Base-by-base conservation (phyloP, 495 filamentous ascomycete genomes). In the Aspergillus wentii region DNA sequence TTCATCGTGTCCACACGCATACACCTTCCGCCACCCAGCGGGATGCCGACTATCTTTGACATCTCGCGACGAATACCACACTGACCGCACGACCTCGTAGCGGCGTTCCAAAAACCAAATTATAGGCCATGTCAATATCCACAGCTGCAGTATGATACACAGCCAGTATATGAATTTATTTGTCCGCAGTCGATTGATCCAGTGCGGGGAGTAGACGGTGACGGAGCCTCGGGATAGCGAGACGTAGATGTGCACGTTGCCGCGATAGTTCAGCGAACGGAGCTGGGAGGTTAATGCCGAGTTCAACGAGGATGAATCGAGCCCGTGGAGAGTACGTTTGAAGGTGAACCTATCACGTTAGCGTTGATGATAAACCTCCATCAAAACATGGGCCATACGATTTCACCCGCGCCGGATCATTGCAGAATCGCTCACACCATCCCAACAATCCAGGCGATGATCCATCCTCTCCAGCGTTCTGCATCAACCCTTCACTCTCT, bases 161-260 rank as follows among this genome's bases (percentile, higher is more conserved):
- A 27, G 11, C 56, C 57, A 71, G 45, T 53, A 68, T 3, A 66
- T 47, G 32, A 44, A 62, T n/a, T 17, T 17, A 32, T 68, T 68
- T 1, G 52, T 49, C 18, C 67, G 62, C 2, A 62, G 41, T 0
- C 43, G 56, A 46, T 72, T 72, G 39, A 71, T 62, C 64, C 64
- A 70, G 38, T 71, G 68, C 13, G 68, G 64, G 2, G 68, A 72
- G 44, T 69, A 69, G 23, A 72, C 38, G 13, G 57, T 63, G 22
- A 70, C 43, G 2, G 48, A 50, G 15, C 44, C 26, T 43, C 67
- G 52, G 16, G 52, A 46, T 21, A 54, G 37, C 1, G 37, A 29
- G 3, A 53, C 42, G 0, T 21, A 32, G 34, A 66, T 46, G 28
- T 15, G 20, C 17, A 69, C 49, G 6, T 48, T 39, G 41, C 68